phyloP scores from a whole-genome alignment of 352 stramenopile species.

The Globisporangium okanoganense region DNA sequence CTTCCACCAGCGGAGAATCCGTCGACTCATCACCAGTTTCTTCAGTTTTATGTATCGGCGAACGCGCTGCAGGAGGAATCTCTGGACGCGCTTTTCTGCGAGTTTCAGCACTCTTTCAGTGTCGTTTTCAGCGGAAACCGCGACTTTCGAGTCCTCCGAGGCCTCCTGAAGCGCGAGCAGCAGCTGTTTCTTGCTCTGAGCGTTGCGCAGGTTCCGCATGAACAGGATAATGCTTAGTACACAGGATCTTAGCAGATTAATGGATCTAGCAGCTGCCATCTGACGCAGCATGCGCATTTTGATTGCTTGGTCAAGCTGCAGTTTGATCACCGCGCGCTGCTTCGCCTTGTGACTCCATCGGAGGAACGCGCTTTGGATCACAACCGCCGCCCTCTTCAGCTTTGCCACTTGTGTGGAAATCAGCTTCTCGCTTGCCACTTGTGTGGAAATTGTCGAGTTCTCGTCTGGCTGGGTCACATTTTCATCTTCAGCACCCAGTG shows the following conservation, averaged over 20 bases:
- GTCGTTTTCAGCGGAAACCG: not conserved
- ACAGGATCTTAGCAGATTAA: constrained; percentile 23
- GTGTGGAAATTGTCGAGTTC: not conserved
- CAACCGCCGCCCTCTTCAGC: constrained; percentile 24
- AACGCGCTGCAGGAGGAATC: constrained; percentile 49
- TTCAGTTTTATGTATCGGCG: constrained; percentile 38
- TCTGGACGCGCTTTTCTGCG: constrained; percentile 30
- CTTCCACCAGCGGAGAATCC: constrained; percentile 48
- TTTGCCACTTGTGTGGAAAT: too few species aligned
- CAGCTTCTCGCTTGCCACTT: constrained; percentile 1
- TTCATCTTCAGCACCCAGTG: constrained; percentile 32
- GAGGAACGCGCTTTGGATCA: constrained; percentile 33
- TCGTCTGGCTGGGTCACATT: constrained; percentile 3
- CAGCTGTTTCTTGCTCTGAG: constrained; percentile 37
- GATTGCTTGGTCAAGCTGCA: not conserved
- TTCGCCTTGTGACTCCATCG: constrained; percentile 13
- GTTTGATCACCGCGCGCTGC: not conserved
- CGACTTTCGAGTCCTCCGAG: constrained; percentile 28
- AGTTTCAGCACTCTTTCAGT: constrained; percentile 14
- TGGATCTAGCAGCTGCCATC: constrained; percentile 6
- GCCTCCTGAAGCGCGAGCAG: constrained; percentile 33
- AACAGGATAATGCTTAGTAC: constrained; percentile 36
- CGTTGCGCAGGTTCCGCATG: constrained; percentile 23
- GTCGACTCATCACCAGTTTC: constrained; percentile 43
- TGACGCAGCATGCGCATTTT: constrained; percentile 5